A percentile compares a stretch with the other conserved stretches of the same genome.
These are phyloP conservation scores for Auricularia cornea DNA, from an alignment of 768 basidiomycete species.

Conservation along the genomic window DNA sequence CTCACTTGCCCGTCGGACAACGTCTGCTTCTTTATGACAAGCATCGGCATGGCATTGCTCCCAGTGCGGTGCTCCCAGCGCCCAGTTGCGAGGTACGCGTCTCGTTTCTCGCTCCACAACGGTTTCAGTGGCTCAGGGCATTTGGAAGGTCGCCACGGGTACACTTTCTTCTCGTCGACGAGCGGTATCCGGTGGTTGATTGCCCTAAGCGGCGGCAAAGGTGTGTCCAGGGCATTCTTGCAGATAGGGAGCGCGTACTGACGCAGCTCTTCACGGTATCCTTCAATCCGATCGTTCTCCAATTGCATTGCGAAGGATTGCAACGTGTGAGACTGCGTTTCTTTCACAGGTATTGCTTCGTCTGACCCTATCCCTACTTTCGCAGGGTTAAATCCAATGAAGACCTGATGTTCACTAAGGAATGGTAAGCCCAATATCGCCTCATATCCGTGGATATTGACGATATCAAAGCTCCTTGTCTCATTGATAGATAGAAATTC, in stretches of 20 bases:
- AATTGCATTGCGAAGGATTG: background rate
- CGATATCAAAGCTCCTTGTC: background rate
- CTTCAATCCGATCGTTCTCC: background rate
- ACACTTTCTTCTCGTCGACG: constrained; percentile 25
- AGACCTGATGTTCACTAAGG: constrained; percentile 9
- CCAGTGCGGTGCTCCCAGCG: constrained; percentile 23
- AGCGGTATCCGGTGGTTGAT: constrained; percentile 37
- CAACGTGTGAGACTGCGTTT: background rate
- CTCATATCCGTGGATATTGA: background rate
- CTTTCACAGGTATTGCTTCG: background rate
- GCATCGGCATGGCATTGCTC: constrained; percentile 24
- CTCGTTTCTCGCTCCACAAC: constrained; percentile 21
- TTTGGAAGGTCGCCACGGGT: constrained; percentile 22
- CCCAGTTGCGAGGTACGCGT: constrained; percentile 22
- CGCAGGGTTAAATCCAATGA: constrained; percentile 21
- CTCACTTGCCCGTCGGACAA: constrained; percentile 10
- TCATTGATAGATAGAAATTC: background rate
- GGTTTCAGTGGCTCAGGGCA: constrained; percentile 25
- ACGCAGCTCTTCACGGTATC: constrained; percentile 10
- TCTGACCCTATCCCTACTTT: constrained; percentile 10
- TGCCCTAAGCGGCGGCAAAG: constrained; percentile 28
- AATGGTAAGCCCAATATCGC: background rate
- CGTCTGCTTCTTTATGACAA: constrained; percentile 23
- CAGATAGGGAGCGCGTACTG: constrained; percentile 20
- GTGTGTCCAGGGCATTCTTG: constrained; percentile 20